phyloP scores from a whole-genome alignment of 345 rosid genomes.

The Barbarea vulgaris region DNA sequence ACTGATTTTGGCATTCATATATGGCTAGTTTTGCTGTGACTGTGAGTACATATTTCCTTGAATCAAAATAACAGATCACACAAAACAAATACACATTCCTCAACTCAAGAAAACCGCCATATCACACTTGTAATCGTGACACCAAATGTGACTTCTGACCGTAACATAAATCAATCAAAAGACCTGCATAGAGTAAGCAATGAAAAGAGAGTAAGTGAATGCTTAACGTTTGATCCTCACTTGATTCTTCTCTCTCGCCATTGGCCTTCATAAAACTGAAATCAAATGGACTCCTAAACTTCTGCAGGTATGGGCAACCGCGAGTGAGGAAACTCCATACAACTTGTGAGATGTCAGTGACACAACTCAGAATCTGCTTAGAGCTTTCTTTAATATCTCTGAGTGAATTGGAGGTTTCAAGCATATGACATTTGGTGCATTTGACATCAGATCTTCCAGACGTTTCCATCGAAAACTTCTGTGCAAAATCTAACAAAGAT shows the following conservation, averaged over 20 bases:
- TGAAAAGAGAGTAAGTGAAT: conserved; percentile 61
- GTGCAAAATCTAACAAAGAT: conserved; percentile 51
- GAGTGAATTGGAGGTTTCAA: conserved; percentile 21
- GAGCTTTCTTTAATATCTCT: conserved; percentile 43
- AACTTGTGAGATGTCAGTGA: conserved; percentile 35
- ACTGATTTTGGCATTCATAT: neutral
- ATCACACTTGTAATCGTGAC: neutral
- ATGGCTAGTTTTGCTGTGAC: neutral
- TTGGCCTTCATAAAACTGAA: conserved; percentile 35
- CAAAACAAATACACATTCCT: neutral
- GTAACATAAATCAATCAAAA: conserved; percentile 52
- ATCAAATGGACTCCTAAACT: conserved; percentile 48
- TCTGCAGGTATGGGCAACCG: conserved; percentile 49
- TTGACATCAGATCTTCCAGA: conserved; percentile 28
- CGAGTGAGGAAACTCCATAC: conserved; percentile 56
- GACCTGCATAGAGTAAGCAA: conserved; percentile 58
- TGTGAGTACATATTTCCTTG: neutral
- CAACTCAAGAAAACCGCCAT: neutral
- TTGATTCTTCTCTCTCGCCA: conserved; percentile 25
- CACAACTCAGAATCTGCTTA: conserved; percentile 48
- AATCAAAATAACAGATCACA: neutral
- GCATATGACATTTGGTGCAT: conserved; percentile 51
- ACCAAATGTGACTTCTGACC: conserved; percentile 39
- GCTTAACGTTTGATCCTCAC: conserved; percentile 30
- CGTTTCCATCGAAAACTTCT: conserved; percentile 21